Conservation (phyloP, 1,284 basidiomycete genomes). For the Cerioporus squamosus region DNA sequence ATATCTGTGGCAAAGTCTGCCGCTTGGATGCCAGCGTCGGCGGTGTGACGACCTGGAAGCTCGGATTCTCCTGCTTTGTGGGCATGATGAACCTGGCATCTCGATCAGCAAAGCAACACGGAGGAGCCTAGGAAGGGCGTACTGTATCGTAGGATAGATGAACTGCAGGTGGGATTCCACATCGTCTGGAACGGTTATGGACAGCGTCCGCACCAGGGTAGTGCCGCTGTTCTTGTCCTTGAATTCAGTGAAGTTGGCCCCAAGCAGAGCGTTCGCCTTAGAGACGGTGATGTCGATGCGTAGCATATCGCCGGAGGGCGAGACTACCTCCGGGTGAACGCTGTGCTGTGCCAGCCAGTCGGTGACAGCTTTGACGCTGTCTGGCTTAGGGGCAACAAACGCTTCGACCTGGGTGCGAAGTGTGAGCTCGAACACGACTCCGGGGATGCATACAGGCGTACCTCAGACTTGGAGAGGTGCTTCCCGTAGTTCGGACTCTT, state of each 20-base stretch:
- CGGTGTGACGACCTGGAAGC: not conserved
- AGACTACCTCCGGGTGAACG: constrained; percentile 30
- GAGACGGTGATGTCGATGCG: constrained; percentile 23
- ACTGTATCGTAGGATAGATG: constrained; percentile 42
- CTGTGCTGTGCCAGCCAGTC: constrained; percentile 40
- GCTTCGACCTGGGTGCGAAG: constrained; percentile 24
- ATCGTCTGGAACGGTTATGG: constrained; percentile 41
- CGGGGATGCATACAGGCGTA: constrained; percentile 27
- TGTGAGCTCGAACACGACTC: constrained; percentile 20
- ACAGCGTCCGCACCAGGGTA: constrained; percentile 36
- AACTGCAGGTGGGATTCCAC: constrained; percentile 39
- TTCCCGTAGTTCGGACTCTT: constrained; percentile 9
- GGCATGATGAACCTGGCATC: not conserved
- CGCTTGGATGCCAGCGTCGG: not conserved
- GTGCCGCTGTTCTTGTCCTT: constrained; percentile 35
- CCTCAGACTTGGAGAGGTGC: constrained; percentile 13
- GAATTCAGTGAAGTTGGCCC: constrained; percentile 40
- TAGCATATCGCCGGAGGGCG: constrained; percentile 31
- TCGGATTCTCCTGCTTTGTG: not conserved
- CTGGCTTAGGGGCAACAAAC: constrained; percentile 37
- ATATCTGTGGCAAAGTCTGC: constrained; percentile 4
- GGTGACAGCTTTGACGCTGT: constrained; percentile 37
- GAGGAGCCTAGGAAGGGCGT: not conserved
- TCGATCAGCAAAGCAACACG: not conserved
- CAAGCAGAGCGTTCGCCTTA: constrained; percentile 40